Conservation (phyloP, 257 asterid genomes). For the Prunella vulgaris region DNA sequence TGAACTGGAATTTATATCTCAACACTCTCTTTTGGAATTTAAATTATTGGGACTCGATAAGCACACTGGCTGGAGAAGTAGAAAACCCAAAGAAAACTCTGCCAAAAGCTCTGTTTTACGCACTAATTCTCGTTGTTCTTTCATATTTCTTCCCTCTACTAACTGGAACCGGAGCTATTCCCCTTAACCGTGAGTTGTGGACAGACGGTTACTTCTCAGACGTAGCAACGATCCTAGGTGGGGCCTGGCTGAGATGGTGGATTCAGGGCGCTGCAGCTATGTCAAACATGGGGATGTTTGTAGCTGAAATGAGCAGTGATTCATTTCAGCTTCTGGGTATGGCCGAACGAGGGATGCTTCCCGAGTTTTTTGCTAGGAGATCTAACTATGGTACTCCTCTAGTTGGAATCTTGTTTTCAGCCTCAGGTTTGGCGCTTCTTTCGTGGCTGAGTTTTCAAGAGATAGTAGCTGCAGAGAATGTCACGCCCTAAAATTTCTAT, state of each 20-base stretch:
- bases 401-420: slow-evolving; percentile 49
- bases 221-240: slow-evolving; percentile 45
- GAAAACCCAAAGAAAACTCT: slow-evolving; percentile 50
- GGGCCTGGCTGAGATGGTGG: slow-evolving; percentile 59
- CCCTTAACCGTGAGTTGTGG: slow-evolving; percentile 41
- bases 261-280: slow-evolving; percentile 55
- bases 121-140: slow-evolving; percentile 44
- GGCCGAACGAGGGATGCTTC: slow-evolving; percentile 66
- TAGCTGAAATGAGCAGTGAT: slow-evolving; percentile 63
- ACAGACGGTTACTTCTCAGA: slow-evolving; percentile 51
- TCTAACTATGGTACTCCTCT: slow-evolving; percentile 53
- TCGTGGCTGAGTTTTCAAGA: slow-evolving; percentile 62
- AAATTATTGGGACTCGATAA: too few species aligned
- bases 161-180: slow-evolving; percentile 46
- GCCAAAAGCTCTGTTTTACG: slow-evolving; percentile 52
- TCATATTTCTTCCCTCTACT: slow-evolving; percentile 50
- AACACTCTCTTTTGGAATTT: slow-evolving; percentile 58
- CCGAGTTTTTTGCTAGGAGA: slow-evolving; percentile 49
- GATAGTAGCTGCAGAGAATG: slow-evolving; percentile 55
- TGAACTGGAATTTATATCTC: slow-evolving; percentile 48
- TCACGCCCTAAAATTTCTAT: too few species aligned
- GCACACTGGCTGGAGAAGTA: slow-evolving; percentile 61
- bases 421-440: slow-evolving; percentile 47
- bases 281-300: slow-evolving; percentile 61
- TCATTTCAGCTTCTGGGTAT: slow-evolving; percentile 61